Conservation (phyloP, 1,284 basidiomycete species). For the Irpex rosettiformis region DNA sequence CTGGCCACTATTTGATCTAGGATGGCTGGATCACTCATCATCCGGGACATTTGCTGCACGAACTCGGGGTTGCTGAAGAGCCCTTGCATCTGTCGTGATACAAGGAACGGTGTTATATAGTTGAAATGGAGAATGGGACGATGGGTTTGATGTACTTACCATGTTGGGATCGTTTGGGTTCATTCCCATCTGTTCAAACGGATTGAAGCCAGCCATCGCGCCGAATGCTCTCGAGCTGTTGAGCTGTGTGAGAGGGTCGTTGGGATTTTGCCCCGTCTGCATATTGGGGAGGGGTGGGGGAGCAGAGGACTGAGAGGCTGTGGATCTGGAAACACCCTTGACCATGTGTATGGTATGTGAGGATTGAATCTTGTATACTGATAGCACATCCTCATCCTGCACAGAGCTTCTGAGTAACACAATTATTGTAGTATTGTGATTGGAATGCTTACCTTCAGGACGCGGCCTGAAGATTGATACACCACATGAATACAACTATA, state of each 20-base stretch:
- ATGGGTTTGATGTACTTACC: slow-evolving; percentile 42
- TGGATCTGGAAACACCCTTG: slow-evolving; percentile 71
- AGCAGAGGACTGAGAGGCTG: slow-evolving; percentile 28
- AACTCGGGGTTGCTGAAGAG: slow-evolving; percentile 72
- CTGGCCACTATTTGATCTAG: slow-evolving; percentile 82
- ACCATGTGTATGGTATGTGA: slow-evolving; percentile 92
- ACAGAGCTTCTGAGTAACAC: background rate
- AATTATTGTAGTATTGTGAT: background rate
- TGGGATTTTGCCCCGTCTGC: slow-evolving; percentile 82
- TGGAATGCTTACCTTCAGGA: slow-evolving; percentile 56
- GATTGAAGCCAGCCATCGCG: slow-evolving; percentile 80
- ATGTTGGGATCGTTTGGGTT: slow-evolving; percentile 90
- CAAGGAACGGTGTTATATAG: background rate
- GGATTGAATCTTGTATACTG: slow-evolving; percentile 85
- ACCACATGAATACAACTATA: background rate
- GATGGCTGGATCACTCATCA: slow-evolving; percentile 36
- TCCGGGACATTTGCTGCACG: slow-evolving; percentile 26
- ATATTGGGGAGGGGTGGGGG: slow-evolving; percentile 59
- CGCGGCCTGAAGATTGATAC: slow-evolving; percentile 45
- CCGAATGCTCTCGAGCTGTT: slow-evolving; percentile 65
- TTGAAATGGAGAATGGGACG: background rate
- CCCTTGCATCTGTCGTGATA: slow-evolving; percentile 59
- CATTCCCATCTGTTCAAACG: slow-evolving; percentile 82
- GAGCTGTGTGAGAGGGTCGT: slow-evolving; percentile 74
- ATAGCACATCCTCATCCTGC: slow-evolving; percentile 82